Conservation (phyloP, 371 early-diverging fungal species). For the Vairimorpha apis region DNA sequence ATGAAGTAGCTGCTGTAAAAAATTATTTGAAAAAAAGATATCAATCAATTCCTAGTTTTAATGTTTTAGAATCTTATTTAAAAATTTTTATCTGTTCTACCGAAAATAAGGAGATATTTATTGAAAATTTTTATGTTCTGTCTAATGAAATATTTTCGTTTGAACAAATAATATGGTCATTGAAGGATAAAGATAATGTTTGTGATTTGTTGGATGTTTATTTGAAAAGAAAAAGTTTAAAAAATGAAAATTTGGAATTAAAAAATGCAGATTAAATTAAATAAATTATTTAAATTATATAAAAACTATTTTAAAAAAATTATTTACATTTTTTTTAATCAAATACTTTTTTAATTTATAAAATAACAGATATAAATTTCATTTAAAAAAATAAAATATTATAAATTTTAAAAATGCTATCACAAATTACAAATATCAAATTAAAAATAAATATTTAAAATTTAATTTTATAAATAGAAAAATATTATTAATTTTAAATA, state of each 20-base stretch:
- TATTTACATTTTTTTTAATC: no score
- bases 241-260: background rate
- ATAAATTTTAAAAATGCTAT: no score
- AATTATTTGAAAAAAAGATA: constrained; percentile 15
- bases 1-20: constrained; percentile 47
- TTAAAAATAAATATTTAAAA: no score
- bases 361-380: no score
- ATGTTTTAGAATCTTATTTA: constrained; percentile 51
- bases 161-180: constrained; percentile 47
- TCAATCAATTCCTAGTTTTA: constrained; percentile 24
- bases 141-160: constrained; percentile 53
- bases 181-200: constrained; percentile 19
- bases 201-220: constrained; percentile 12
- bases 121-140: constrained; percentile 53
- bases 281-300: no score
- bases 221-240: background rate
- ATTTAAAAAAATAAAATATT: no score
- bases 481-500: no score
- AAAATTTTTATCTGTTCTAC: constrained; percentile 52
- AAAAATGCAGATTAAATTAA: background rate
- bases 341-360: no score
- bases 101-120: constrained; percentile 49
- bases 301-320: no score
- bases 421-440: no score
- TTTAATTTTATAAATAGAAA: no score